These are phyloP conservation scores for Candida sanyaensis DNA, from an alignment of 1,139 yeast species.

Conservation along the genomic window DNA sequence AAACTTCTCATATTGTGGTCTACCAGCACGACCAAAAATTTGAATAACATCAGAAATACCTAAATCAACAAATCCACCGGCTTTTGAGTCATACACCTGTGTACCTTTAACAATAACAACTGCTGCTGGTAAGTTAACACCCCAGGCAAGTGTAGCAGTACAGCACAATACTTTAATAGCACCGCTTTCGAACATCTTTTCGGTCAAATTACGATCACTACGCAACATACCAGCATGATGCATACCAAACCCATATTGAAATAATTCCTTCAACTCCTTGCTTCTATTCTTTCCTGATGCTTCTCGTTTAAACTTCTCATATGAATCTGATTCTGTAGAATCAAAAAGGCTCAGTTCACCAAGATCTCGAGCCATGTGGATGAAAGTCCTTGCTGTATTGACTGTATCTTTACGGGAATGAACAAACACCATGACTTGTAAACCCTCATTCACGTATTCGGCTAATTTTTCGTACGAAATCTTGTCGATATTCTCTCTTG, in stretches of 20 bases:
- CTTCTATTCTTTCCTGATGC: constrained; percentile 68
- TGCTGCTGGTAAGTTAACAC: constrained; percentile 98
- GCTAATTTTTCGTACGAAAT: constrained; percentile 76
- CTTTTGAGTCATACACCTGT: constrained; percentile 90
- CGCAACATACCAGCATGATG: constrained; percentile 98
- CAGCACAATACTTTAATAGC: constrained; percentile 89
- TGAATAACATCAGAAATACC: constrained; percentile 97
- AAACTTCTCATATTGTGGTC: constrained; percentile 91
- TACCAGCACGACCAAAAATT: constrained; percentile 98
- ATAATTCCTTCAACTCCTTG: constrained; percentile 79
- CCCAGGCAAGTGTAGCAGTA: constrained; percentile 99
- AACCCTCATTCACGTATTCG: constrained; percentile 66
- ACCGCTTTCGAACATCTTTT: constrained; percentile 82
- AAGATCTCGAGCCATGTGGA: constrained; percentile 64
- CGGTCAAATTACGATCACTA: constrained; percentile 86
- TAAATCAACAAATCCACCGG: constrained; percentile 90
- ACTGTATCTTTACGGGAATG: constrained; percentile 94
- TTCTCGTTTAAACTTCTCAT: constrained; percentile 59
- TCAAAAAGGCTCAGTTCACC: constrained; percentile 64
- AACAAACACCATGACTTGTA: constrained; percentile 96
- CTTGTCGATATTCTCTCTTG: constrained; percentile 75
- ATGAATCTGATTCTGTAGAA: constrained; percentile 49
- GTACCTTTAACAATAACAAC: constrained; percentile 97
- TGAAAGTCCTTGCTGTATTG: constrained; percentile 75
- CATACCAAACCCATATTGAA: constrained; percentile 81